Base-by-base conservation (phyloP, 345 rosid genomes). In the Salix brachista region DNA sequence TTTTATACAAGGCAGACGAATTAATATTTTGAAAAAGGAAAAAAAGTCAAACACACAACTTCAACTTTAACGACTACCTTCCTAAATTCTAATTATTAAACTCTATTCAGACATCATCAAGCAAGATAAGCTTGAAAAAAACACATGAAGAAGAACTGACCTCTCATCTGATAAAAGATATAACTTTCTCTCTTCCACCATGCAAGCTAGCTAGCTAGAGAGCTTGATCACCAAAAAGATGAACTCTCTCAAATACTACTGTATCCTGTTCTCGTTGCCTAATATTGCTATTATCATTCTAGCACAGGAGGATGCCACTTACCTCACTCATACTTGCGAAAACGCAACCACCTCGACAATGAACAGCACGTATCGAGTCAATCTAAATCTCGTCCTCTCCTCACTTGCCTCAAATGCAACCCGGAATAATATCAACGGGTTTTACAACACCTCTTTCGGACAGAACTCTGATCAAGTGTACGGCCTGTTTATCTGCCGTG, bases 401-500 rank as follows among this genome's bases (percentile, higher is more conserved):
- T 76, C 80, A 16, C 80, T 83, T 14, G 25, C 74, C 3, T 65
- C 67, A 1, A 75, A 48, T 42, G 17, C 67, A 12, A 44, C 65
- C 17, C 25, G 1, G 23, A 42, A n/a, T 26, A 41, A 60, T 14
- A 16, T 32, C 23, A 54, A 48, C 1, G 79, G 73, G 1, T 74
- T 79, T 69, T 54, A 41, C 75, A 19, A 54, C 76, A 23, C n/a
- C 16, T 64, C 71, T 36, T n/a, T 2, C 0, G 74, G 77, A n/a
- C 23, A 3, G 23, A 52, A 48, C 19, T 30, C 32, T 3, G 70
- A 72, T n/a, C 25, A 2, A 3, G 82, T 77, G 4, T 74, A 75
- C 21, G 84, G 69, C n/a, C 36, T 66, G 13, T 71, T 74, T 32
- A 61, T 77, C 5, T 83, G 84, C 78, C 62, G 80, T 4, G 77